A percentile compares a stretch with the other conserved stretches of the same genome.
Evolutionary conservation across 129 eudicot genomes (phyloP).

Genomic region (Gnaphalium uliginosum): DNA sequence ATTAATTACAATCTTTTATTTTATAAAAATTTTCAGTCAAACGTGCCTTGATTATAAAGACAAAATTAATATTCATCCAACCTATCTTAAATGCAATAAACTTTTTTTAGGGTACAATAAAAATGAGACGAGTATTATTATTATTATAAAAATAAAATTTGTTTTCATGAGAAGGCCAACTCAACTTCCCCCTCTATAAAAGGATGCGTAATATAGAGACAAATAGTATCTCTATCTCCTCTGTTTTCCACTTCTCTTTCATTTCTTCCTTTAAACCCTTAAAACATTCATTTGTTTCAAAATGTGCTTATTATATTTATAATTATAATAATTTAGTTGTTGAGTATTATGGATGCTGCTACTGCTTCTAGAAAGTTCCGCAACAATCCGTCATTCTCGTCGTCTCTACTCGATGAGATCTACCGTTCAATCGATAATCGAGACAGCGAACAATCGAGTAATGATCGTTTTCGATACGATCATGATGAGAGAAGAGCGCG

Average conservation of each 20-base stretch:
- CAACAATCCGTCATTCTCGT: slow-evolving; percentile 62
- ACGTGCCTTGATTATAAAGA: too few relatives aligned
- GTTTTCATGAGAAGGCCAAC: not conserved
- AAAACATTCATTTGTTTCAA: slow-evolving; percentile 2
- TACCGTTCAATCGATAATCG: slow-evolving; percentile 66
- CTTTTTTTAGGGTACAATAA: too few relatives aligned
- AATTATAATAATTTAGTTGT: not conserved
- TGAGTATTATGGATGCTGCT: slow-evolving; percentile 7
- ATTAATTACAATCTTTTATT: too few relatives aligned
- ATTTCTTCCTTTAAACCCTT: slow-evolving; percentile 9
- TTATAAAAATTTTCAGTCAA: too few relatives aligned
- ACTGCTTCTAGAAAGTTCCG: slow-evolving; percentile 21
- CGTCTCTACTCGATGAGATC: slow-evolving; percentile 69
- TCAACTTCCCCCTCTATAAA: slow-evolving; percentile 16
- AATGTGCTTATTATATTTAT: slow-evolving; percentile 6
- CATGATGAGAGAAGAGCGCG: slow-evolving; percentile 11
- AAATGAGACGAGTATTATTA: too few relatives aligned
- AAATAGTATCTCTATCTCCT: not conserved
- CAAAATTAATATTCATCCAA: too few relatives aligned
- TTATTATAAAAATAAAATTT: not conserved
- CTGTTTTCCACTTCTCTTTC: not conserved
- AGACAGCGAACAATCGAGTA: slow-evolving; percentile 21
- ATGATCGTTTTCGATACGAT: slow-evolving; percentile 13
- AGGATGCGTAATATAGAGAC: slow-evolving; percentile 17
- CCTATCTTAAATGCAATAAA: too few relatives aligned